phyloP scores from a whole-genome alignment of 345 rosid genomes.

The Alliaria petiolata region DNA sequence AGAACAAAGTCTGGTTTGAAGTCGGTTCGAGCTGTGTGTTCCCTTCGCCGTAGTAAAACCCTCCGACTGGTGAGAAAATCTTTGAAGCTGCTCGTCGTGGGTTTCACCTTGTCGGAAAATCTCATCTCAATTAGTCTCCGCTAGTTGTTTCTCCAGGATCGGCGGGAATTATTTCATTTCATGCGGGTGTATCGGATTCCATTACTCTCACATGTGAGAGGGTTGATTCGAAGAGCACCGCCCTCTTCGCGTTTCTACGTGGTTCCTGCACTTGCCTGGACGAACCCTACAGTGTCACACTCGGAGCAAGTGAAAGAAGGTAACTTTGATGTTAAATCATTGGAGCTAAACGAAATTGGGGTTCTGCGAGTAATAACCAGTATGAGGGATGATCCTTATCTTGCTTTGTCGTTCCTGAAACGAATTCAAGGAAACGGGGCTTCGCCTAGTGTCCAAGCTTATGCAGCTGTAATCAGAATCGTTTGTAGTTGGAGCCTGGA shows the following conservation, averaged over 20 bases:
- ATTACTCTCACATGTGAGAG: constrained; percentile 30
- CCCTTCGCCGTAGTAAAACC: constrained; percentile 19
- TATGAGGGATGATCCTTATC: constrained; percentile 43
- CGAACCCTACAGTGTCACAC: constrained; percentile 18
- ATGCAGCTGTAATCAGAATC: constrained; percentile 43
- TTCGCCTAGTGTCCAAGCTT: constrained; percentile 41
- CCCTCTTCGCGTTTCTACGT: constrained; percentile 17
- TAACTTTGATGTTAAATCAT: background rate
- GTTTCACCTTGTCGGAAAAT: background rate
- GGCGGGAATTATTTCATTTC: constrained; percentile 15
- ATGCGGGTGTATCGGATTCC: constrained; percentile 31
- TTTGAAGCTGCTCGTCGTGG: background rate
- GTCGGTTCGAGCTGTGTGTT: background rate
- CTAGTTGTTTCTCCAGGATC: background rate
- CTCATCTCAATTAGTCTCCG: background rate
- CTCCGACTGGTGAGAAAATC: background rate
- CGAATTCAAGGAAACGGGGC: constrained; percentile 42
- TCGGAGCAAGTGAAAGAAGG: constrained; percentile 17
- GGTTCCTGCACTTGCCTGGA: constrained; percentile 29
- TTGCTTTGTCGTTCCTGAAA: constrained; percentile 49
- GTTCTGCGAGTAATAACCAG: constrained; percentile 35
- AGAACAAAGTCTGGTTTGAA: background rate
- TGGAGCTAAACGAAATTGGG: constrained; percentile 36
- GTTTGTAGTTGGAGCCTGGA: constrained; percentile 43
- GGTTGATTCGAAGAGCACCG: constrained; percentile 7